Base-by-base conservation (phyloP, 2,329 filamentous ascomycete genomes). In the Penicillium decumbens region DNA sequence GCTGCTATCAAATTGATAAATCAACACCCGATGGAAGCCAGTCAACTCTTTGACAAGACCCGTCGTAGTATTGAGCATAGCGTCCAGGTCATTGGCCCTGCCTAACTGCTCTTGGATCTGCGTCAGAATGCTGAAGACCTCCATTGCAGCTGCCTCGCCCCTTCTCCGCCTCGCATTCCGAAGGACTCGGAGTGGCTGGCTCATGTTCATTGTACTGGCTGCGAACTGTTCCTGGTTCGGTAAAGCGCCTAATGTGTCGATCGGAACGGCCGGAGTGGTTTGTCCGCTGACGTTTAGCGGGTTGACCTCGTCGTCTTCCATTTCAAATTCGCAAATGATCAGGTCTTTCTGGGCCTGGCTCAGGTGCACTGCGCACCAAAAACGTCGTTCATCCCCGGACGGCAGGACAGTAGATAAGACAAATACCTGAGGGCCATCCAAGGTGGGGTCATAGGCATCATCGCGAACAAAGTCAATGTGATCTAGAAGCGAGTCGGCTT, bases 81-180 rank as follows among this genome's bases (percentile, higher is more conserved):
- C 76, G 1, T 89, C 83, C 0, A 95, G 73, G 51, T 79, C 84
- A 0, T 82, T 76, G 1, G 89, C 88, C 23, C 63, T 57, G 2
- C 50, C 55, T 6, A 95, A 75, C 66, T 95, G 90, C 60, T 95
- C 89, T 65, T 95, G 89, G 0, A 95, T 86, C 65, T 95, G 90
- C 1, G 87, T 89, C 81, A 95, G 88, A 56, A 95, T 90, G 67
- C 93, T 90, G 67, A 95, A 95, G 0, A 95, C 87, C 60, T 95
- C 88, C 88, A 95, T 93, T 0, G 88, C 91, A 0, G 87, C 87
- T 4, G 88, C 87, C 62, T 93, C 88, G 5, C 87, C 88, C 57
- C 83, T 82, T 43, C 85, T 77, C 62, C 88, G 88, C 8, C 88
- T 80, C 0, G 88, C 87, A 63, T 84, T 89, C 30, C 87, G 77